Evolutionary conservation across 169 alveolate genomes (phyloP), one percentile per base, ranked within the genome.

Genomic region (Plasmodium inui): DNA sequence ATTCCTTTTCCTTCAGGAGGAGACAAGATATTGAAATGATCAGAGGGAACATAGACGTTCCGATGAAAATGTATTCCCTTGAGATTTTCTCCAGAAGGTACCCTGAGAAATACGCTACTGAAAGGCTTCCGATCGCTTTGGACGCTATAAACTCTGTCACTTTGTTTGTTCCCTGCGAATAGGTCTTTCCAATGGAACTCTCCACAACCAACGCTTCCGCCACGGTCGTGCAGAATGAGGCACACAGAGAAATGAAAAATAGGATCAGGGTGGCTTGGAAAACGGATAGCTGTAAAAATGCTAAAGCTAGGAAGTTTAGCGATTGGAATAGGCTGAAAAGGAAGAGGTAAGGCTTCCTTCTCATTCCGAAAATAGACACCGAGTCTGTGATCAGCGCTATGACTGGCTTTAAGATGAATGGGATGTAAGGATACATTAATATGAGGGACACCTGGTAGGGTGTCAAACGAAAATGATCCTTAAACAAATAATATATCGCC

Each of bases 21-120:
- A 96, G 73, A 93, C 98, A 95, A 76, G 98, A 92, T 30, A 96
- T 22, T 26, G 97, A 96, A 28, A 98, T 97, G n/a, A 96, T 92
- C 50, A 97, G 92, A 10, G 99, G 99, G 83, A 97, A 98, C 8
- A 93, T 41, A 0, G 99, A 96, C 4, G 99, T 98, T 3, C 98
- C 97, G 76, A 97, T 86, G 94, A 97, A 97, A 22, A 97, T 96
- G 80, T 95, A 92, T 82, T 96, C 97, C 96, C 98, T 97, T 26
- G 98, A 90, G 81, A 97, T 94, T n/a, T 80, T 90, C 83, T 98
- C 99, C 14, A 98, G 86, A 76, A 98, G 89, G 72, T 97, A 97
- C 0, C 99, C 99, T 83, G 99, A 98, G 80, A 98, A 96, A 95
- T 98, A 98, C 14, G 99, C 99, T 57, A 98, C 98, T 50, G 98